Conservation (phyloP, 2,329 filamentous ascomycete species). For the Beauveria sp. region DNA sequence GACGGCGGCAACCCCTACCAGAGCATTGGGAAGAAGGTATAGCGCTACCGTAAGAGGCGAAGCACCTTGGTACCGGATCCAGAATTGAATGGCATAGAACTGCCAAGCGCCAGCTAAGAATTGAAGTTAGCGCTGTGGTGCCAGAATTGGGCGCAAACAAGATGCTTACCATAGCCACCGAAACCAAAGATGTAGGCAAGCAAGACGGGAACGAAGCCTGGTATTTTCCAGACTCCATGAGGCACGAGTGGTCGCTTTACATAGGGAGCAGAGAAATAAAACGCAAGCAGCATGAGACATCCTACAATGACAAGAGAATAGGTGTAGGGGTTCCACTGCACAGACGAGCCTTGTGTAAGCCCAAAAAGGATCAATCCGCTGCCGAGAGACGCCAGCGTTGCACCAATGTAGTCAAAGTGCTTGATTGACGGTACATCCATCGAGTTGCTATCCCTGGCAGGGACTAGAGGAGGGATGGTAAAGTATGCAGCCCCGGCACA, state of each 20-base stretch:
- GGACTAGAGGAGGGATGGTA: conserved; percentile 6
- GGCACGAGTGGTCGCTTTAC: conserved; percentile 7
- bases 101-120: conserved; percentile 21
- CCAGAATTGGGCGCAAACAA: neutral
- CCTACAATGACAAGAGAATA: conserved; percentile 9
- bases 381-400: conserved; percentile 4
- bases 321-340: conserved; percentile 8
- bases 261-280: neutral
- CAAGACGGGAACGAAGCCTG: conserved; percentile 3
- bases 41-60: conserved; percentile 33
- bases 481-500: conserved; percentile 1
- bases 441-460: conserved; percentile 3
- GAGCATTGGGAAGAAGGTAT: conserved; percentile 36
- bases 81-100: conserved; percentile 33
- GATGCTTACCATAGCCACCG: conserved; percentile 2
- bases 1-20: conserved; percentile 36
- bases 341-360: conserved; percentile 6
- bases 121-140: neutral
- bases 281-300: conserved; percentile 2
- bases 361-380: conserved; percentile 8
- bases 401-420: conserved; percentile 9
- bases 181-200: conserved; percentile 4
- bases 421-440: conserved; percentile 1
- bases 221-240: neutral
- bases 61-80: conserved; percentile 28